Evolutionary conservation across 352 stramenopile genomes (phyloP).

Genomic region (Phytophthora sp.): DNA sequence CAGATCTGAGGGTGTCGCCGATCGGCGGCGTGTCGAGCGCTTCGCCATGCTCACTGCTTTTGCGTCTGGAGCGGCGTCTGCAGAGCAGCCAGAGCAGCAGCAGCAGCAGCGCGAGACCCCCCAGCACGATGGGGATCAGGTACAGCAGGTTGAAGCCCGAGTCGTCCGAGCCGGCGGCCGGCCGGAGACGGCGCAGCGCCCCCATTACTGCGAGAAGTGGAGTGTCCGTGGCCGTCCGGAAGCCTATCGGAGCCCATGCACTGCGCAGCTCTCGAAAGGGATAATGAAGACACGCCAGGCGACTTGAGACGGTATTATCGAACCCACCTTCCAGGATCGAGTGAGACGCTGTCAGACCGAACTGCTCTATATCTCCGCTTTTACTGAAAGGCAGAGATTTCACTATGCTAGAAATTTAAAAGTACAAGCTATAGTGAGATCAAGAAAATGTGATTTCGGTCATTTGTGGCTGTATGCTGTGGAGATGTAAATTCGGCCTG

Average conservation of each 20-base stretch:
- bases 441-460: neutral
- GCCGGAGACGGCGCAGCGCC: conserved; percentile 11
- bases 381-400: neutral
- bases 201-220: conserved; percentile 10
- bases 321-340: conserved; percentile 6
- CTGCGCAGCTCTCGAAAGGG: conserved; percentile 5
- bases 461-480: neutral
- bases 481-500: neutral
- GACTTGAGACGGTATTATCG: conserved; percentile 3
- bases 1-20: neutral
- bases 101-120: conserved; percentile 8
- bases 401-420: neutral
- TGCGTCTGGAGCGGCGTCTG: neutral
- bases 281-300: conserved; percentile 10
- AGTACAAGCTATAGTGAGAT: neutral
- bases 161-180: neutral
- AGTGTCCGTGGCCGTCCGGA: neutral
- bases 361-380: neutral
- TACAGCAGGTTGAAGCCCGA: conserved; percentile 38
- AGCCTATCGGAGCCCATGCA: conserved; percentile 13
- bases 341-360: conserved; percentile 1
- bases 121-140: conserved; percentile 37
- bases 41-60: conserved; percentile 7
- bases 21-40: conserved; percentile 12
- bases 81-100: conserved; percentile 16